Evolutionary conservation across 2,329 filamentous ascomycete species (phyloP), one percentile per base, ranked within the genome.

Genomic region (Neopestalotiopsis sp.): DNA sequence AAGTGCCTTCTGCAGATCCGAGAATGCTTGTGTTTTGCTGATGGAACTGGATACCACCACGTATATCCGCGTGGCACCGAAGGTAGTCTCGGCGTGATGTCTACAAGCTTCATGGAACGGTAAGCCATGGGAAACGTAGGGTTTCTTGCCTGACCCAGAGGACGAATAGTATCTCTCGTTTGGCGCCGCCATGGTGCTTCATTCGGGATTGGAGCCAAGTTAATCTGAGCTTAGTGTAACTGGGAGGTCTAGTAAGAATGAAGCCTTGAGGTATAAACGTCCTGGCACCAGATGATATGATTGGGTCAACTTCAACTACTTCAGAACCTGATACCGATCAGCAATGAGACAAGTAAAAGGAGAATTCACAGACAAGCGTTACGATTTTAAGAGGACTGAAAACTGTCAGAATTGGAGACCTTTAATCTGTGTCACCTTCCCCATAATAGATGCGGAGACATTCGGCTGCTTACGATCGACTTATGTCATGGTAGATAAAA

Each of bases 31-130:
- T 0, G 77, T 79, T 67, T 77, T 77, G 59, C 73, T 75, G 45
- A 79, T 77, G 4, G 76, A 77, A 57, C 66, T 72, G 4, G 77
- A 79, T n/a, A 78, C 76, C 24, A 79, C 76, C 24, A 79, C 67
- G 28, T 77, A 78, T 40, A 76, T 69, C 66, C 71, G 76, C 17
- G 69, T 74, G 13, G 73, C 72, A 28, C 74, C 68, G 34, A 76
- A 76, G 10, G 73, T 76, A 28, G 74, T 72, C 34, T 71, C 71
- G 42, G 75, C 71, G 56, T 78, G 76, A 34, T 78, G 73, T 20
- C 69, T 72, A 68, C 75, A 76, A 6, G 76, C 75, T 64, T 73
- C 71, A 17, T 74, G 70, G 58, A 76, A 77, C 5, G 74, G 70
- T 20, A 77, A 68, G 6, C 75, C 75, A 30, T 75, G 69, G 4